These are phyloP conservation scores for Fusarium palustre DNA, from an alignment of 2,329 filamentous ascomycete genomes.

Conservation along the genomic window DNA sequence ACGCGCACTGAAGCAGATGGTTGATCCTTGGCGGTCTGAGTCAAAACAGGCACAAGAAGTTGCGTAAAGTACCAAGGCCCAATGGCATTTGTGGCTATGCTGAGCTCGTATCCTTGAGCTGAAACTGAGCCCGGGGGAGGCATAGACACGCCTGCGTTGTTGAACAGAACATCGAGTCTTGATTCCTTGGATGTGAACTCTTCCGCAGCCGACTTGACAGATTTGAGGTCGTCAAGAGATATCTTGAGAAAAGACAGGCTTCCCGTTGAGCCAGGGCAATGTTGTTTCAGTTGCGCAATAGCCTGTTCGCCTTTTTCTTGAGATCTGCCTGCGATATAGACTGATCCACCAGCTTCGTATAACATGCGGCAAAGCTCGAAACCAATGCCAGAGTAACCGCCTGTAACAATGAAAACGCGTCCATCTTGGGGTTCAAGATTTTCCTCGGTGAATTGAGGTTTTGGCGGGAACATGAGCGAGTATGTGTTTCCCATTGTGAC, in stretches of 20 bases:
- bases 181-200: slow-evolving; percentile 22
- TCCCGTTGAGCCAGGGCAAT: not conserved
- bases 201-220: slow-evolving; percentile 12
- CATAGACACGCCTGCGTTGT: slow-evolving; percentile 33
- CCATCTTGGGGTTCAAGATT: slow-evolving; percentile 4
- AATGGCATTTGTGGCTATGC: slow-evolving; percentile 32
- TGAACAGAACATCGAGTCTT: slow-evolving; percentile 29
- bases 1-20: slow-evolving; percentile 23
- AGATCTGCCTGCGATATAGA: slow-evolving; percentile 37
- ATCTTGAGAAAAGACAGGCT: slow-evolving; percentile 14
- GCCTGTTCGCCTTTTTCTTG: slow-evolving; percentile 10
- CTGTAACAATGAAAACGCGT: slow-evolving; percentile 31
- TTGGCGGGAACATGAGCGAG: slow-evolving; percentile 18
- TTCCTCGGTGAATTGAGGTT: slow-evolving; percentile 10
- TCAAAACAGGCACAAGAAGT: slow-evolving; percentile 18
- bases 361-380: slow-evolving; percentile 30
- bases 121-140: slow-evolving; percentile 27
- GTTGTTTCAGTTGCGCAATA: slow-evolving; percentile 4
- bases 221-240: slow-evolving; percentile 23
- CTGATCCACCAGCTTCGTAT: slow-evolving; percentile 12
- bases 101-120: slow-evolving; percentile 34
- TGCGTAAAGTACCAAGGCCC: slow-evolving; percentile 35
- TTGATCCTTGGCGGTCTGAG: not conserved
- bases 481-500: slow-evolving; percentile 16
- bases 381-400: slow-evolving; percentile 36